Evolutionary conservation across 2,329 filamentous ascomycete genomes (phyloP).

Genomic region (Grosmannia huntii): DNA sequence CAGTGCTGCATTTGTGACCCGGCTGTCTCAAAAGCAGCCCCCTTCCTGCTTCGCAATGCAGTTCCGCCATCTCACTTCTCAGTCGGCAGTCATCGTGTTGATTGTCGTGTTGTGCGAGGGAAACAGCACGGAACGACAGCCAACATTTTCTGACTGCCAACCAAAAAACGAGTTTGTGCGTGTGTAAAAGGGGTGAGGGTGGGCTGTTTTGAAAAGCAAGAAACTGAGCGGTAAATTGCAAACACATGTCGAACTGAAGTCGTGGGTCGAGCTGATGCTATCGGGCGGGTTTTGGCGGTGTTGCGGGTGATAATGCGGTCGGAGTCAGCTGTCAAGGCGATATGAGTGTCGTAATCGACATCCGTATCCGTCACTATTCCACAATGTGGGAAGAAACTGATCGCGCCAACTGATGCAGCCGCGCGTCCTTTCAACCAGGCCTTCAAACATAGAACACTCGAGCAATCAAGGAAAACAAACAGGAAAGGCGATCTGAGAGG

Average conservation of each 20-base stretch:
- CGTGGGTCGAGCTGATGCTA: not conserved
- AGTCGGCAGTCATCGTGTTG: not conserved
- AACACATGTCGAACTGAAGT: not conserved
- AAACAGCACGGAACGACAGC: not conserved
- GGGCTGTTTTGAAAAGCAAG: not conserved
- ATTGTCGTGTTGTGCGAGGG: not conserved
- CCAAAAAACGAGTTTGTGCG: not conserved
- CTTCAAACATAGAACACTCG: not conserved
- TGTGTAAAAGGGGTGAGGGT: not conserved
- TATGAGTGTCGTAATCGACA: not conserved
- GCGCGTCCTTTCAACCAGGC: not conserved
- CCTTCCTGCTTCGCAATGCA: not conserved
- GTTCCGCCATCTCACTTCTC: not conserved
- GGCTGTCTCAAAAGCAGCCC: not conserved
- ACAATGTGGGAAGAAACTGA: not conserved
- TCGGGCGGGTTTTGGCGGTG: not conserved
- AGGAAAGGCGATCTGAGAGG: not conserved
- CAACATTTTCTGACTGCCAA: not conserved
- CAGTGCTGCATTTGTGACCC: not conserved
- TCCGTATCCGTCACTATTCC: not conserved
- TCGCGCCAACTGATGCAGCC: not conserved
- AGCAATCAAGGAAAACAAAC: not conserved
- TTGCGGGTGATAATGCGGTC: not conserved
- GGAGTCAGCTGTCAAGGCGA: not conserved
- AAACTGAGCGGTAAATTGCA: not conserved